phyloP scores from a whole-genome alignment of 1,284 basidiomycete species.

The Grifola frondosa region DNA sequence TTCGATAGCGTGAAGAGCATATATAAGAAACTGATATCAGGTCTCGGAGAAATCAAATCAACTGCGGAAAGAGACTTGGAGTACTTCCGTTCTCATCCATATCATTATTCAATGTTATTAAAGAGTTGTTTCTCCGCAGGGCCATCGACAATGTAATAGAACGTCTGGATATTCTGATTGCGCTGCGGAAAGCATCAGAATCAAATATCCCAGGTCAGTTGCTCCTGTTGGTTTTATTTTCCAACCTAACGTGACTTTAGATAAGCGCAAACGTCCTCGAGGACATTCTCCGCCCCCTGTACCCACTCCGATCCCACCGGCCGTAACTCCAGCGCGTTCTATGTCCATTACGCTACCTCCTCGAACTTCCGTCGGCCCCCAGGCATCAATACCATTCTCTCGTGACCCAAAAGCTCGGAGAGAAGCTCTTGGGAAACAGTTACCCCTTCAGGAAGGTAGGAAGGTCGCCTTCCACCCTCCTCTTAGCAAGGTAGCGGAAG shows the following conservation, averaged over 20 bases:
- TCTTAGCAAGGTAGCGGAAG: constrained; percentile 46
- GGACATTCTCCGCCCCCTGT: constrained; percentile 59
- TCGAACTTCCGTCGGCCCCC: constrained; percentile 57
- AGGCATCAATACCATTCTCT: constrained; percentile 51
- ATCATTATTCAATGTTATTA: no score
- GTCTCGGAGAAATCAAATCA: constrained; percentile 59
- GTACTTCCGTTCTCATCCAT: constrained; percentile 36
- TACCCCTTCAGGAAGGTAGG: constrained; percentile 67
- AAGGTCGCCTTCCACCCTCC: constrained; percentile 80
- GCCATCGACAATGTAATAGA: constrained; percentile 72
- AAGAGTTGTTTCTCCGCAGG: constrained; percentile 43
- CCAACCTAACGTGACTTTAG: constrained; percentile 29
- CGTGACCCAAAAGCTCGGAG: constrained; percentile 65
- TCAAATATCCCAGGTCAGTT: constrained; percentile 50
- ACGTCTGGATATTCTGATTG: constrained; percentile 64
- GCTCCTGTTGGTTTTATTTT: not conserved
- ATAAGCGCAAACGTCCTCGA: constrained; percentile 75
- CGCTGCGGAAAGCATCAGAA: constrained; percentile 69
- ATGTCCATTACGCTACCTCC: constrained; percentile 54
- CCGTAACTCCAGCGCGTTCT: constrained; percentile 32
- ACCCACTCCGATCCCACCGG: constrained; percentile 38
- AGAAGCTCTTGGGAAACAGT: constrained; percentile 57
- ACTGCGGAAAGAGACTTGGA: constrained; percentile 61
- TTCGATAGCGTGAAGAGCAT: constrained; percentile 60
- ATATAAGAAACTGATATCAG: constrained; percentile 59